Conservation (phyloP, 2,329 filamentous ascomycete species). For the Colletotrichum acutatum region DNA sequence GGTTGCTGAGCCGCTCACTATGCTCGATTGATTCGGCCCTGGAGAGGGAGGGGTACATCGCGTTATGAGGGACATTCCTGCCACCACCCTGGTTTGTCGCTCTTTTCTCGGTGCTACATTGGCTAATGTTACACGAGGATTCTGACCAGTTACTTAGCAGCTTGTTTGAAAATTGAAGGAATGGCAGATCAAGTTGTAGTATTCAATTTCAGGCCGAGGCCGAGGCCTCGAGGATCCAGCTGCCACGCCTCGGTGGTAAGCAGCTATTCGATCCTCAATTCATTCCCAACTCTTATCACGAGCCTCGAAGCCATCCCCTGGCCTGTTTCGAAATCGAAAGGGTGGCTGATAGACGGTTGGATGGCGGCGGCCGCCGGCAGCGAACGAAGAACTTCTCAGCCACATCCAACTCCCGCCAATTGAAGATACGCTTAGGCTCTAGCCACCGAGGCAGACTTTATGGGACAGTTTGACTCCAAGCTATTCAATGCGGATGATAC, state of each 20-base stretch:
- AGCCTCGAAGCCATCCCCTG: neutral
- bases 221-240: neutral
- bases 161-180: neutral
- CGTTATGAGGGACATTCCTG: neutral
- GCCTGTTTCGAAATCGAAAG: neutral
- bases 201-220: neutral
- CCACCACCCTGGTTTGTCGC: conserved; percentile 10
- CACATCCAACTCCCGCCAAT: conserved; percentile 1
- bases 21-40: neutral
- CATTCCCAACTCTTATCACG: neutral
- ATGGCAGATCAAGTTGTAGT: neutral
- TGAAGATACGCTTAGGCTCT: neutral
- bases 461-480: neutral
- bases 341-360: neutral
- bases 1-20: conserved; percentile 2
- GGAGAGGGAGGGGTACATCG: neutral
- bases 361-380: conserved; percentile 5
- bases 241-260: neutral
- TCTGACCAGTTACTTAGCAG: neutral
- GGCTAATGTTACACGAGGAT: neutral
- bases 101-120: conserved; percentile 21
- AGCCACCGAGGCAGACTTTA: conserved; percentile 4
- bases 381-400: neutral
- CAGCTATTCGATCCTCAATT: neutral
- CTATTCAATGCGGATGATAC: neutral